phyloP scores from a whole-genome alignment of 345 rosid species.

The Citropsis articulata region DNA sequence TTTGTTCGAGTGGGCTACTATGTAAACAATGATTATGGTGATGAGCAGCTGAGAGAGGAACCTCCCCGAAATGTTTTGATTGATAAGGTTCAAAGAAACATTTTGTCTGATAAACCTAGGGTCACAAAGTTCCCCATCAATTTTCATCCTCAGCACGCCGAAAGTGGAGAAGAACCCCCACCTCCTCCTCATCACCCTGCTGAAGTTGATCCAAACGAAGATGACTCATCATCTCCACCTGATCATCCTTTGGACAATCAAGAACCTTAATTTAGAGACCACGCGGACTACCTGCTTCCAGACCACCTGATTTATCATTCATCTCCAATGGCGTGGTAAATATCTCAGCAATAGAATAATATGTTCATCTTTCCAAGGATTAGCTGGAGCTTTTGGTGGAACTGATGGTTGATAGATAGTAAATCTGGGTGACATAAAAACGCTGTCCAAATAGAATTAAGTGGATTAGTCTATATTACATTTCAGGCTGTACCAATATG shows the following conservation, averaged over 20 bases:
- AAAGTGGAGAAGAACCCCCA: slow-evolving; percentile 31
- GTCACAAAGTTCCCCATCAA: slow-evolving; percentile 94
- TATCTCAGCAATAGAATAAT: background rate
- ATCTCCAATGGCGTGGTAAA: slow-evolving; percentile 2
- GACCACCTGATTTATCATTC: slow-evolving; percentile 5
- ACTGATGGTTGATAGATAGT: slow-evolving; percentile 1
- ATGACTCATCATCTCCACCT: slow-evolving; percentile 32
- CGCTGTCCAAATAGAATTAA: background rate
- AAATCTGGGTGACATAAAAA: background rate
- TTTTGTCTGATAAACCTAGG: slow-evolving; percentile 83
- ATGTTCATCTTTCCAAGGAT: background rate
- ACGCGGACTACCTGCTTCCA: background rate
- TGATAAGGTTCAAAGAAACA: slow-evolving; percentile 80
- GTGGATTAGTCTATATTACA: background rate
- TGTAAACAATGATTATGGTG: slow-evolving; percentile 84
- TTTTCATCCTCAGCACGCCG: slow-evolving; percentile 72
- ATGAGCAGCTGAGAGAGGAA: slow-evolving; percentile 86
- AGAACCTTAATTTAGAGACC: slow-evolving; percentile 21
- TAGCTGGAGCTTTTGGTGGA: slow-evolving; percentile 3
- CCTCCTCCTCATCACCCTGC: slow-evolving; percentile 36
- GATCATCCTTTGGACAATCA: slow-evolving; percentile 28
- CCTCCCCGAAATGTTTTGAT: slow-evolving; percentile 77
- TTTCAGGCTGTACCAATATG: background rate
- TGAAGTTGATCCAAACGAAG: slow-evolving; percentile 36
- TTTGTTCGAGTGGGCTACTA: slow-evolving; percentile 76